Conservation (phyloP, 2,329 filamentous ascomycete genomes). For the Seiridium cupressi region DNA sequence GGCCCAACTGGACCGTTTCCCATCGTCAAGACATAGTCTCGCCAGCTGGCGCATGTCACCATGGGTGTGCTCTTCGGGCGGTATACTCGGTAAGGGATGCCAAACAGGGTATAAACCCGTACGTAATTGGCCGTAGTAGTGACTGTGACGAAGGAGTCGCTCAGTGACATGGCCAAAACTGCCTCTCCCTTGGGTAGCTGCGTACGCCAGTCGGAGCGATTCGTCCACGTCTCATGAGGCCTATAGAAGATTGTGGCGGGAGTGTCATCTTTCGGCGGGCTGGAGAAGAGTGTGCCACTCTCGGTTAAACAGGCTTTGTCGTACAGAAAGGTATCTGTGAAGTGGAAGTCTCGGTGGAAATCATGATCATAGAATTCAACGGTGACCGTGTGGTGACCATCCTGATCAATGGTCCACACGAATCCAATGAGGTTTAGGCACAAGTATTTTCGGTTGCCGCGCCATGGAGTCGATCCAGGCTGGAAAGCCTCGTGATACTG, state of each 20-base stretch:
- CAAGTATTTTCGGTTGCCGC: conserved; percentile 88
- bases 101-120: conserved; percentile 88
- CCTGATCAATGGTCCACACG: conserved; percentile 96
- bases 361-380: conserved; percentile 98
- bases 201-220: conserved; percentile 85
- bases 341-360: conserved; percentile 90
- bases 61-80: conserved; percentile 86
- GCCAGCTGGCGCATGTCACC: conserved; percentile 91
- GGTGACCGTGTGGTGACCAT: conserved; percentile 88
- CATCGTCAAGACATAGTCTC: conserved; percentile 93
- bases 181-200: conserved; percentile 84
- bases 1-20: conserved; percentile 85
- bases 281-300: conserved; percentile 82
- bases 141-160: conserved; percentile 86
- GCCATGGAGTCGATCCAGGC: conserved; percentile 92
- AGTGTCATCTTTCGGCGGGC: conserved; percentile 62
- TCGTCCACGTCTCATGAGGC: conserved; percentile 95
- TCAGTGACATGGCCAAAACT: conserved; percentile 84
- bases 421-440: conserved; percentile 92
- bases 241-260: conserved; percentile 91
- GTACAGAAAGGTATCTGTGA: conserved; percentile 93
- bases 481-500: conserved; percentile 84
- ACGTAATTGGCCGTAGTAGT: conserved; percentile 87
- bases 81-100: conserved; percentile 84
- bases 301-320: conserved; percentile 93